These are phyloP conservation scores for Ceratocystis ficicola DNA, from an alignment of 2,329 filamentous ascomycete genomes.

Conservation along the genomic window DNA sequence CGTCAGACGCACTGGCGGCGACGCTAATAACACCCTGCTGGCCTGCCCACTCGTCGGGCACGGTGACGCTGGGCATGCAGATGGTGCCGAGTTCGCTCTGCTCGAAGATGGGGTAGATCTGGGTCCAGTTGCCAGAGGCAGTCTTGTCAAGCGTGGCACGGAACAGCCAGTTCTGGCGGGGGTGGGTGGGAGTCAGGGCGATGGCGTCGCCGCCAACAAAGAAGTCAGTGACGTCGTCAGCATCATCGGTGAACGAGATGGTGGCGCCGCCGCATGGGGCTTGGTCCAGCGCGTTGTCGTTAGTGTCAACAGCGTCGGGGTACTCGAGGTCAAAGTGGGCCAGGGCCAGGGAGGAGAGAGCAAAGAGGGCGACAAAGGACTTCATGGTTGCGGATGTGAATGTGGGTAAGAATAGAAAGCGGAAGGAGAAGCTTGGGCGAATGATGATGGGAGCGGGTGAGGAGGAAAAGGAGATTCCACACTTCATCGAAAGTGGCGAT, in stretches of 20 bases:
- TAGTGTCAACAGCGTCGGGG: conserved; percentile 17
- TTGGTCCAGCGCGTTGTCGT: conserved; percentile 17
- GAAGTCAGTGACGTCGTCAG: conserved; percentile 25
- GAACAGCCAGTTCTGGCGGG: conserved; percentile 17
- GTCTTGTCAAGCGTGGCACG: conserved; percentile 17
- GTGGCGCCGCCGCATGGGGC: conserved; percentile 21
- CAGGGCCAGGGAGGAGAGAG: conserved; percentile 16
- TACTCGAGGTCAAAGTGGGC: conserved; percentile 21
- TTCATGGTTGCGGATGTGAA: conserved; percentile 21
- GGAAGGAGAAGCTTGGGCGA: not conserved
- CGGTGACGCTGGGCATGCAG: conserved; percentile 39
- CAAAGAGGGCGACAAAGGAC: conserved; percentile 18
- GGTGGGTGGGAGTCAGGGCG: conserved; percentile 18
- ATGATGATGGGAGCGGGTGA: not conserved
- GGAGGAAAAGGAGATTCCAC: not conserved
- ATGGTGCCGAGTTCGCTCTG: conserved; percentile 45
- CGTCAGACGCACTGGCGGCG: conserved; percentile 42
- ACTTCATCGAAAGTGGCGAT: not conserved
- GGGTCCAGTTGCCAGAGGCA: conserved; percentile 16
- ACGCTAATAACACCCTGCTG: conserved; percentile 44
- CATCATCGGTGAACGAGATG: conserved; percentile 22
- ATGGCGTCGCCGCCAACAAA: conserved; percentile 18
- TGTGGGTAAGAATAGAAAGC: not conserved
- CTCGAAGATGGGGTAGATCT: conserved; percentile 30
- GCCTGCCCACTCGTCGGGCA: conserved; percentile 40